phyloP scores from a whole-genome alignment of 2,329 filamentous ascomycete genomes.

The Exophiala sideris region DNA sequence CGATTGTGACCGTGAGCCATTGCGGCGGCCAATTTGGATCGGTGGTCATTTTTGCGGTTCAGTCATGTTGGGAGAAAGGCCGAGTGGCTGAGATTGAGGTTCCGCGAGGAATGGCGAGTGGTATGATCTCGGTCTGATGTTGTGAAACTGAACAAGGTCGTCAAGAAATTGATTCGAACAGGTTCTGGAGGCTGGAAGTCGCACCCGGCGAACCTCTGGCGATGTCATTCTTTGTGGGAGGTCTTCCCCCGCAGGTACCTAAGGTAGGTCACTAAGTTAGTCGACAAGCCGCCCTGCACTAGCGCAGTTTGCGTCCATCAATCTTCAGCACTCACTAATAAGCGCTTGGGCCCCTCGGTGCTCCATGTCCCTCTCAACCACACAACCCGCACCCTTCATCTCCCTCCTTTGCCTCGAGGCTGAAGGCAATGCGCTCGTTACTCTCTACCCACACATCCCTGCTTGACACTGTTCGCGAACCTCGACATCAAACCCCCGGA shows the following conservation, averaged over 20 bases:
- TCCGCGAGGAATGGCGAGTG: neutral
- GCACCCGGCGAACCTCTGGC: no score
- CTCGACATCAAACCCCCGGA: conserved; percentile 6
- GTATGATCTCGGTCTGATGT: no score
- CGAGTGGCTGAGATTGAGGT: neutral
- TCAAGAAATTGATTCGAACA: no score
- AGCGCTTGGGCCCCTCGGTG: no score
- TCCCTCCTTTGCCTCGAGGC: no score
- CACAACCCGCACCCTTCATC: no score
- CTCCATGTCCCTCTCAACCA: no score
- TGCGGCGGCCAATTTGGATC: conserved; percentile 13
- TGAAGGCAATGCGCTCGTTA: neutral
- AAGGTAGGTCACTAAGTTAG: no score
- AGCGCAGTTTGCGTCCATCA: neutral
- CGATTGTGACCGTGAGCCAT: conserved; percentile 28
- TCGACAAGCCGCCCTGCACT: neutral
- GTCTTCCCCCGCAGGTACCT: no score
- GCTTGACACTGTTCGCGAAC: neutral
- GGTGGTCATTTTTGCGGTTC: conserved; percentile 12
- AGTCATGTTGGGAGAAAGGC: conserved; percentile 3
- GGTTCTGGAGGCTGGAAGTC: no score
- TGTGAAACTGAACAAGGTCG: no score
- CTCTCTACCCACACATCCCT: neutral
- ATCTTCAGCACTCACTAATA: neutral
- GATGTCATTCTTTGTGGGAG: no score